Conservation (phyloP, 352 stramenopile species). For the Phytophthora melonis region DNA sequence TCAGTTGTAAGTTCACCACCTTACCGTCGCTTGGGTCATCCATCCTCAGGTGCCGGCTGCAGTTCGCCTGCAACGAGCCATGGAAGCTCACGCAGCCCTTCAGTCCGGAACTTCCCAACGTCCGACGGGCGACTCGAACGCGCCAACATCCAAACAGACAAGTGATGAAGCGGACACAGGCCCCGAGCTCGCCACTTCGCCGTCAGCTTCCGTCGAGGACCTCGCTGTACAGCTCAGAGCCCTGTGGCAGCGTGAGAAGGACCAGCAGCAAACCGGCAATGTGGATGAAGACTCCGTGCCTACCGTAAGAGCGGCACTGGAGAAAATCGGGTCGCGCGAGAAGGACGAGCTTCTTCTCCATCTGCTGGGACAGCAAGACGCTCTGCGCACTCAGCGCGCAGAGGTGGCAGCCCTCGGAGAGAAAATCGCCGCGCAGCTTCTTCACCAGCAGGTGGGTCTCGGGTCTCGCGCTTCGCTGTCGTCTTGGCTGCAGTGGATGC, state of each 20-base stretch:
- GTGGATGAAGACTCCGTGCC: background rate
- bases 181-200: background rate
- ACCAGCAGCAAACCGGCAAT: conserved; percentile 1
- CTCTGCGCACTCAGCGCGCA: conserved; percentile 49
- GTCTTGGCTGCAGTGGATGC: too few relatives aligned
- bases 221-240: conserved; percentile 41
- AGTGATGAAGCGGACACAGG: background rate
- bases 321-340: conserved; percentile 63
- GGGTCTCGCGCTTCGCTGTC: background rate
- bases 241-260: conserved; percentile 31
- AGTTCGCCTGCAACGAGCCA: conserved; percentile 44
- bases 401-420: conserved; percentile 69
- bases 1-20: background rate
- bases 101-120: conserved; percentile 11
- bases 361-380: conserved; percentile 53
- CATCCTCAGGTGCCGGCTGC: conserved; percentile 29
- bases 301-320: conserved; percentile 35
- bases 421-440: conserved; percentile 70
- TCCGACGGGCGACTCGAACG: background rate
- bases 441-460: conserved; percentile 63
- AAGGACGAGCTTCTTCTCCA: conserved; percentile 67
- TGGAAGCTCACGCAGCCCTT: conserved; percentile 39
- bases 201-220: conserved; percentile 25
- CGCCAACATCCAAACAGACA: background rate
- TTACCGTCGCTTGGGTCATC: background rate